Conservation (phyloP, 352 stramenopile species). For the Phytopythium aichiense region DNA sequence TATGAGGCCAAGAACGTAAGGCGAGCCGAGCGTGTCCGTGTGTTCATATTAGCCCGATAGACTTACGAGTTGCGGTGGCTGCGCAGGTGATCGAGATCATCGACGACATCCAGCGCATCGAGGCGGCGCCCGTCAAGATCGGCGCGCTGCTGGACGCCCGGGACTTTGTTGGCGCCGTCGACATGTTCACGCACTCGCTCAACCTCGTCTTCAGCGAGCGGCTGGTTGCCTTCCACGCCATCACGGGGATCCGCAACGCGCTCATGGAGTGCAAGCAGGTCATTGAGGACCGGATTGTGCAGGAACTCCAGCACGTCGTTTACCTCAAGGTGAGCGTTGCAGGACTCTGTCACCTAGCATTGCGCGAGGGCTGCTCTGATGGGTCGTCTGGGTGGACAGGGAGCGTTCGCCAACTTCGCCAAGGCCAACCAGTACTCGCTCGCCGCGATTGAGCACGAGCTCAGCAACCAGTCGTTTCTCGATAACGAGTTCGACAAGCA, state of each 20-base stretch:
- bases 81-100: slow-evolving; percentile 72
- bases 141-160: slow-evolving; percentile 43
- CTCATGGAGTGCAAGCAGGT: slow-evolving; percentile 86
- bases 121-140: slow-evolving; percentile 66
- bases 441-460: slow-evolving; percentile 60
- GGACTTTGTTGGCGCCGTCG: slow-evolving; percentile 58
- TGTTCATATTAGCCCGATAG: too few relatives aligned
- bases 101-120: slow-evolving; percentile 80
- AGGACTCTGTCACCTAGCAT: neutral
- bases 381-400: slow-evolving; percentile 8
- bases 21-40: too few relatives aligned
- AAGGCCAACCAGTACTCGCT: slow-evolving; percentile 70
- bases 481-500: slow-evolving; percentile 64
- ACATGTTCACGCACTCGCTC: slow-evolving; percentile 71
- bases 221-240: slow-evolving; percentile 72
- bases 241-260: slow-evolving; percentile 64
- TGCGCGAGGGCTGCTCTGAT: neutral
- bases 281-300: slow-evolving; percentile 76
- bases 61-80: neutral
- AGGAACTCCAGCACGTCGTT: slow-evolving; percentile 63
- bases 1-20: slow-evolving; percentile 75
- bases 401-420: slow-evolving; percentile 53
- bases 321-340: slow-evolving; percentile 51
- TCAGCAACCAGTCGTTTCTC: slow-evolving; percentile 52
- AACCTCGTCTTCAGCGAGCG: slow-evolving; percentile 80